Evolutionary conservation across 345 rosid genomes (phyloP).

Genomic region (Arabidopsis suecica): DNA sequence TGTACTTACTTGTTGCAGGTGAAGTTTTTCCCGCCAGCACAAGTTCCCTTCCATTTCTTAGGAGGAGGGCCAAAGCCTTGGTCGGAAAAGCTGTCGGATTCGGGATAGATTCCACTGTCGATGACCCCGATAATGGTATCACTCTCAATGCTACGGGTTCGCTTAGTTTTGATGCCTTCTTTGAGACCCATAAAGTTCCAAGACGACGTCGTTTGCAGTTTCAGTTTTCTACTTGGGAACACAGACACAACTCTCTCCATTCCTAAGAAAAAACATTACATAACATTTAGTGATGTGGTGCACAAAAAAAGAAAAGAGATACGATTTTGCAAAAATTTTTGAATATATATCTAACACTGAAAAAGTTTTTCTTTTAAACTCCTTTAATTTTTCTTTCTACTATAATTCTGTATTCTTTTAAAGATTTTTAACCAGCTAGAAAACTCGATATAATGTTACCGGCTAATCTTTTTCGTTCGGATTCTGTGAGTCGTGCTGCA

Average conservation of each 20-base stretch:
- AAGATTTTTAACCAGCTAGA: not conserved
- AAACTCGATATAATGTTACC: not conserved
- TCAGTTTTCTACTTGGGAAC: conserved; percentile 26
- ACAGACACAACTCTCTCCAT: conserved; percentile 30
- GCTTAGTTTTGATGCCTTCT: not conserved
- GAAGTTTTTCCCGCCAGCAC: conserved; percentile 28
- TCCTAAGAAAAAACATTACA: conserved; percentile 11
- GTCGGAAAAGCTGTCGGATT: conserved; percentile 30
- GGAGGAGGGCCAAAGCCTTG: conserved; percentile 23
- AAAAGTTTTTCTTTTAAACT: too few relatives aligned
- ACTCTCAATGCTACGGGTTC: conserved; percentile 23
- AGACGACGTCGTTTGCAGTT: conserved; percentile 21
- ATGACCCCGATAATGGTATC: conserved; percentile 29
- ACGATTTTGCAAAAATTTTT: too few relatives aligned
- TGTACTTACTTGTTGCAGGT: conserved; percentile 24
- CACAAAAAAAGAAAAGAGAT: not conserved
- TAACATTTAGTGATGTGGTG: not conserved
- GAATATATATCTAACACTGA: too few relatives aligned
- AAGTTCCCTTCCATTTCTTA: conserved; percentile 29
- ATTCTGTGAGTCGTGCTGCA: conserved; percentile 22
- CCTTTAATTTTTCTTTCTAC: too few relatives aligned
- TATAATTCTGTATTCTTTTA: not conserved
- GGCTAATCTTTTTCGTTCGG: conserved; percentile 12
- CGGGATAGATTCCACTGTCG: conserved; percentile 27
- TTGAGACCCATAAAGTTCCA: conserved; percentile 33